phyloP scores from a whole-genome alignment of 148 eudicot genomes.

The Camellia sinensis region DNA sequence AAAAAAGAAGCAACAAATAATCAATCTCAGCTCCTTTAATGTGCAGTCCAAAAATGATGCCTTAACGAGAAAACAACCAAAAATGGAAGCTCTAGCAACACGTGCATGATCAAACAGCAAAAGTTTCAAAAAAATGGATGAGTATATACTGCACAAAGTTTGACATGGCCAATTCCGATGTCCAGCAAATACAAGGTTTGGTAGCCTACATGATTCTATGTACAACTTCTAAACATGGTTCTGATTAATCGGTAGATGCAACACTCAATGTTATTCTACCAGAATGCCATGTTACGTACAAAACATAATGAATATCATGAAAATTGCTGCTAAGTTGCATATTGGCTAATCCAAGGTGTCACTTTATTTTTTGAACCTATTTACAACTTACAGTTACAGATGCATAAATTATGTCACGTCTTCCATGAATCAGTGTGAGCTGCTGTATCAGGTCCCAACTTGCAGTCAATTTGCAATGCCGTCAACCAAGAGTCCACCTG shows the following conservation, averaged over 20 bases:
- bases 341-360: background rate
- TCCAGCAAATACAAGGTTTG: no score
- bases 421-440: constrained; percentile 21
- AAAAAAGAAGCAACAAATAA: no score
- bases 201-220: no score
- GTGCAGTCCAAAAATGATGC: no score
- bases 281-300: constrained; percentile 15
- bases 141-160: no score
- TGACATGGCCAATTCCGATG: no score
- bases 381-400: constrained; percentile 4
- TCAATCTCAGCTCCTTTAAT: no score
- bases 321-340: background rate
- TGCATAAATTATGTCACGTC: constrained; percentile 4
- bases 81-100: no score
- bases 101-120: no score
- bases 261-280: background rate
- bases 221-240: background rate
- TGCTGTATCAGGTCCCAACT: constrained; percentile 33
- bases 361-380: background rate
- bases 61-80: no score
- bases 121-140: no score
- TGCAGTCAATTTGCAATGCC: constrained; percentile 50
- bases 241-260: background rate
- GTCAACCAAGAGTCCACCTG: constrained; percentile 79
- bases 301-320: constrained; percentile 5